Conservation (phyloP, 164 flowering plant genomes). For the Platanus orientalis region DNA sequence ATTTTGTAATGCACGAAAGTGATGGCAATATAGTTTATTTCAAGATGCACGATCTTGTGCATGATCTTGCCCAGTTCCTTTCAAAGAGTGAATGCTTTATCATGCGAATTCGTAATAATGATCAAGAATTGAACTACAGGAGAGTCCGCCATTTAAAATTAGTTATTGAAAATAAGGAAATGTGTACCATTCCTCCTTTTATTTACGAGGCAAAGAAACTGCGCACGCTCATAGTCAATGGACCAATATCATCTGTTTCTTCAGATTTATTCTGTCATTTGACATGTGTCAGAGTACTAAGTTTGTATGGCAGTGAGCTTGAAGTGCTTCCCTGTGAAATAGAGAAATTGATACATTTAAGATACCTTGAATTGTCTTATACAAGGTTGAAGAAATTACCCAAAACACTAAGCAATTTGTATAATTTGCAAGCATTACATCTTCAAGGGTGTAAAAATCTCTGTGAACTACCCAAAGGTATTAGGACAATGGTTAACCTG, state of each 20-base stretch:
- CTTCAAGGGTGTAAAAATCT: background rate
- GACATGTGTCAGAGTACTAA: background rate
- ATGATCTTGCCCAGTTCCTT: background rate
- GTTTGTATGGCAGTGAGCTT: background rate
- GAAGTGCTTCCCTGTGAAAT: background rate
- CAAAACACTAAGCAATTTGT: background rate
- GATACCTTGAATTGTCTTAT: constrained; percentile 29
- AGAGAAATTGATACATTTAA: constrained; percentile 24
- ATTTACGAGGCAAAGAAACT: background rate
- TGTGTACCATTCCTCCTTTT: background rate
- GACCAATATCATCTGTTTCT: background rate
- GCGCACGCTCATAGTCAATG: background rate
- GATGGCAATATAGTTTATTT: no score
- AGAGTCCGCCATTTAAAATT: background rate
- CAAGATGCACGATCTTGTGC: no score
- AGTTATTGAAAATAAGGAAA: background rate
- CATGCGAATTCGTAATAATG: no score
- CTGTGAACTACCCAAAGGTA: background rate
- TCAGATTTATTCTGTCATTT: background rate
- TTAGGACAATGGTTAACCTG: background rate
- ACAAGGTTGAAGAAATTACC: background rate
- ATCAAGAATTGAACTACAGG: no score
- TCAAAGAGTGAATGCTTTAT: background rate
- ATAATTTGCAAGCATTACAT: background rate
- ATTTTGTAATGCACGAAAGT: no score